These are phyloP conservation scores for Piedraia hortae DNA, from an alignment of 2,329 filamentous ascomycete species.

Conservation along the genomic window DNA sequence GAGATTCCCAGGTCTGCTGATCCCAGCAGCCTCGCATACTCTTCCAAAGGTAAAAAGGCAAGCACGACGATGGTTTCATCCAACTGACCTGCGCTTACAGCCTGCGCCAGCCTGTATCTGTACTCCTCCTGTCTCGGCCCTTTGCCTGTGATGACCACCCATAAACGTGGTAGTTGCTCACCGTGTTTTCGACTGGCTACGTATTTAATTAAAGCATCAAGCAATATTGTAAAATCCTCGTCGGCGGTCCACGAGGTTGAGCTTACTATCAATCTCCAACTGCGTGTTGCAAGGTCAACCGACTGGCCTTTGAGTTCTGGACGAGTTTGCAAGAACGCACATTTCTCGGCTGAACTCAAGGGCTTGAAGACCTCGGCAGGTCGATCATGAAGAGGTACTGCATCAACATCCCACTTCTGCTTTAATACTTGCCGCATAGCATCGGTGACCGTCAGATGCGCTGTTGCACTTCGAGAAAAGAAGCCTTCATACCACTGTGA, in stretches of 20 bases:
- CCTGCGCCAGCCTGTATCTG: conserved; percentile 31
- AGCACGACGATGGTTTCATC: conserved; percentile 45
- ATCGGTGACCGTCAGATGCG: conserved; percentile 66
- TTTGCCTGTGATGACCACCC: conserved; percentile 84
- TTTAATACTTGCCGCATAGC: conserved; percentile 59
- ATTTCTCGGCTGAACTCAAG: conserved; percentile 22
- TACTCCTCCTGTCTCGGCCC: conserved; percentile 64
- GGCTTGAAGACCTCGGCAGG: conserved; percentile 64
- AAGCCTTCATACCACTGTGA: conserved; percentile 52
- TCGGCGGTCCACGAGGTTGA: conserved; percentile 95
- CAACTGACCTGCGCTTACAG: conserved; percentile 36
- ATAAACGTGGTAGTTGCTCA: conserved; percentile 31
- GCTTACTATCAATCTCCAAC: conserved; percentile 50
- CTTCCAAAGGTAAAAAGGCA: conserved; percentile 56
- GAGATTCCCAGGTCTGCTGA: conserved; percentile 75
- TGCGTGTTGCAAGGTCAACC: conserved; percentile 15
- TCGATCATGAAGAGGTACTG: conserved; percentile 55
- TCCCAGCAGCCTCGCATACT: conserved; percentile 64
- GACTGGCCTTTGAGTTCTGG: conserved; percentile 35
- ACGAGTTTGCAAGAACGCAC: conserved; percentile 34
- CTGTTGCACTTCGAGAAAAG: conserved; percentile 39
- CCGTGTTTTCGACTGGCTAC: conserved; percentile 17
- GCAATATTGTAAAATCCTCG: conserved; percentile 73
- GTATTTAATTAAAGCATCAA: conserved; percentile 64
- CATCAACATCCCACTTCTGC: conserved; percentile 33